Percentiles rank a stretch among this genome's conserved stretches.
Evolutionary conservation across 164 flowering plant genomes (phyloP).

Genomic region (Magnolia changhungtana): DNA sequence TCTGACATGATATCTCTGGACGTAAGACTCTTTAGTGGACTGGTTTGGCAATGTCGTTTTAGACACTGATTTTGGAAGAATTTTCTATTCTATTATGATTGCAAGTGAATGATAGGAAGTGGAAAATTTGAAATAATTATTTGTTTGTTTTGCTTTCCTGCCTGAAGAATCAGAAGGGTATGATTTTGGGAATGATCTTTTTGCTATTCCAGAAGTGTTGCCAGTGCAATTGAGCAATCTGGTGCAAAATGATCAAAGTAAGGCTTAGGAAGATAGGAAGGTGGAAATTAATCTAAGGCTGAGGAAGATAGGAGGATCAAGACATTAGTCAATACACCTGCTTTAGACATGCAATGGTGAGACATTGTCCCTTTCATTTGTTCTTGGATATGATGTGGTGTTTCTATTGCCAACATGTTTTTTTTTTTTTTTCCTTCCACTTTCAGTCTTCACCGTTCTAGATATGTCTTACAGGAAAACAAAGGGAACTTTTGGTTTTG

Average conservation of each 20-base stretch:
- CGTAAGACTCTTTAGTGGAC: neutral
- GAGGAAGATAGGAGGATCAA: constrained; percentile 91
- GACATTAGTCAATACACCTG: constrained; percentile 32
- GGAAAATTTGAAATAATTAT: neutral
- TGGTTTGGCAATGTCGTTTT: neutral
- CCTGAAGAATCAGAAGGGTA: constrained; percentile 78
- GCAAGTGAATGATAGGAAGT: neutral
- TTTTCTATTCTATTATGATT: neutral
- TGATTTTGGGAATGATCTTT: constrained; percentile 88
- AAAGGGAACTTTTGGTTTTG: constrained; percentile 10
- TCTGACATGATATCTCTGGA: constrained; percentile 57
- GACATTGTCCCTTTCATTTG: too few species aligned
- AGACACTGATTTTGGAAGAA: neutral
- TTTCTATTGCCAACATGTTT: too few species aligned
- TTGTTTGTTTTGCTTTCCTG: constrained; percentile 28
- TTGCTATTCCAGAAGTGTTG: constrained; percentile 65
- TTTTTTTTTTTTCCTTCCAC: too few species aligned
- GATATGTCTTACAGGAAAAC: too few species aligned
- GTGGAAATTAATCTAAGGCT: constrained; percentile 78
- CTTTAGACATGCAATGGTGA: too few species aligned
- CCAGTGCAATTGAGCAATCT: constrained; percentile 46
- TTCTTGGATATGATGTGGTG: too few species aligned
- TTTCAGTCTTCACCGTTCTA: too few species aligned
- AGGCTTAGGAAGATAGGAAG: constrained; percentile 41
- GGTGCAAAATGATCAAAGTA: constrained; percentile 12